A percentile compares a stretch with the other conserved stretches of the same genome.
Evolutionary conservation across 2,329 filamentous ascomycete genomes (phyloP).

Genomic region (Curvularia sp.): DNA sequence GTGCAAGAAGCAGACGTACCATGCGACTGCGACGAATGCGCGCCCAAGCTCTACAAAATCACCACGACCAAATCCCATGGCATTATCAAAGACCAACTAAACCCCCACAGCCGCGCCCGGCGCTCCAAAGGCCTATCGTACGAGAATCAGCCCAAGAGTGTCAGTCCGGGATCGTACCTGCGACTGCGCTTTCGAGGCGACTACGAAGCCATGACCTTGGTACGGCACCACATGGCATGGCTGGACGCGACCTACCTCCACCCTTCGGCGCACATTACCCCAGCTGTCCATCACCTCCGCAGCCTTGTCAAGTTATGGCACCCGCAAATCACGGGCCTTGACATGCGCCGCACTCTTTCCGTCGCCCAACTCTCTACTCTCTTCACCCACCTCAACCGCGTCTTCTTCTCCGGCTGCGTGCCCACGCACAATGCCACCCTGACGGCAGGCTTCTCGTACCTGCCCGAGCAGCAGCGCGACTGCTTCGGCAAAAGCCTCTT

Average conservation of each 20-base stretch:
- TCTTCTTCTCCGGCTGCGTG: constrained; percentile 22
- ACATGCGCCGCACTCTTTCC: constrained; percentile 20
- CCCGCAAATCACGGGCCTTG: constrained; percentile 10
- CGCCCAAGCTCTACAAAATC: constrained; percentile 24
- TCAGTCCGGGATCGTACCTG: constrained; percentile 6
- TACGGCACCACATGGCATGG: constrained; percentile 25
- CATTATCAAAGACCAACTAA: constrained; percentile 8
- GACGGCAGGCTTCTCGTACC: constrained; percentile 19
- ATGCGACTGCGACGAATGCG: constrained; percentile 26
- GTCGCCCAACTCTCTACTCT: constrained; percentile 14
- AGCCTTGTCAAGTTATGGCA: constrained; percentile 20
- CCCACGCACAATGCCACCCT: constrained; percentile 15
- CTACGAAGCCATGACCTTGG: constrained; percentile 28
- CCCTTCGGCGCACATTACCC: neutral
- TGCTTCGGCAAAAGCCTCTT: constrained; percentile 23
- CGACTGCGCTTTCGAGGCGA: constrained; percentile 20
- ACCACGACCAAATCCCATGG: constrained; percentile 17
- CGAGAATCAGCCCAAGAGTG: neutral
- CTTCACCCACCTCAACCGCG: constrained; percentile 19
- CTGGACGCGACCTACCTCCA: constrained; percentile 23
- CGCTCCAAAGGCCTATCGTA: constrained; percentile 1
- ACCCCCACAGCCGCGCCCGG: neutral
- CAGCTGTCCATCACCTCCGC: constrained; percentile 13
- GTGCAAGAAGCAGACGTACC: constrained; percentile 11
- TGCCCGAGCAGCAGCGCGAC: constrained; percentile 6